These are phyloP conservation scores for Rhytidhysteron rufulum DNA, from an alignment of 2,329 filamentous ascomycete genomes.

Conservation along the genomic window DNA sequence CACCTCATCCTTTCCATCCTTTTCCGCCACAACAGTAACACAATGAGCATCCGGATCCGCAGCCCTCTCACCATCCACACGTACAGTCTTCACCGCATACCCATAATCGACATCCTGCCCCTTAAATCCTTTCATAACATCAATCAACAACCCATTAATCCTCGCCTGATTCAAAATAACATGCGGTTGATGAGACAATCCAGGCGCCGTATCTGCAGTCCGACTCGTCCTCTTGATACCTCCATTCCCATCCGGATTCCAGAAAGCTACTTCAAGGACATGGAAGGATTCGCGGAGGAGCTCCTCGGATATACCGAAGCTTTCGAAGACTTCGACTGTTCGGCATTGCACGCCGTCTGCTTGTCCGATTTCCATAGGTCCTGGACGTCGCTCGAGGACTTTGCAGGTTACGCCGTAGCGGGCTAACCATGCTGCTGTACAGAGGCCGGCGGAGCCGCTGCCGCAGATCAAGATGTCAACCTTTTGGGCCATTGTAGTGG, in stretches of 20 bases:
- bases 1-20: constrained; percentile 22
- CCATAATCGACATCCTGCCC: constrained; percentile 53
- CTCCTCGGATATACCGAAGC: constrained; percentile 62
- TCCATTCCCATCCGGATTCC: constrained; percentile 28
- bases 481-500: background rate
- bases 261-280: constrained; percentile 59
- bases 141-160: constrained; percentile 59
- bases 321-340: constrained; percentile 70
- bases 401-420: constrained; percentile 54
- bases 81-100: constrained; percentile 47
- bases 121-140: constrained; percentile 44
- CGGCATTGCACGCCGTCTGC: constrained; percentile 64
- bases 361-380: constrained; percentile 56
- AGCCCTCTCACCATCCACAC: constrained; percentile 45
- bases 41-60: constrained; percentile 27
- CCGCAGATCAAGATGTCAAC: constrained; percentile 58
- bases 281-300: constrained; percentile 63
- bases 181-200: constrained; percentile 61
- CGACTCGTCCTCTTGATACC: constrained; percentile 47
- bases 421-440: constrained; percentile 59
- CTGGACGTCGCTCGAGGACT: constrained; percentile 55
- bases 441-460: constrained; percentile 60
- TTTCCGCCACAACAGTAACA: constrained; percentile 29
- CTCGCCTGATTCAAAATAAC: constrained; percentile 69
- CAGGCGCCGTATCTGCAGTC: constrained; percentile 55